Evolutionary conservation across 768 basidiomycete species (phyloP).

Genomic region (Panaeolus papilionaceus): DNA sequence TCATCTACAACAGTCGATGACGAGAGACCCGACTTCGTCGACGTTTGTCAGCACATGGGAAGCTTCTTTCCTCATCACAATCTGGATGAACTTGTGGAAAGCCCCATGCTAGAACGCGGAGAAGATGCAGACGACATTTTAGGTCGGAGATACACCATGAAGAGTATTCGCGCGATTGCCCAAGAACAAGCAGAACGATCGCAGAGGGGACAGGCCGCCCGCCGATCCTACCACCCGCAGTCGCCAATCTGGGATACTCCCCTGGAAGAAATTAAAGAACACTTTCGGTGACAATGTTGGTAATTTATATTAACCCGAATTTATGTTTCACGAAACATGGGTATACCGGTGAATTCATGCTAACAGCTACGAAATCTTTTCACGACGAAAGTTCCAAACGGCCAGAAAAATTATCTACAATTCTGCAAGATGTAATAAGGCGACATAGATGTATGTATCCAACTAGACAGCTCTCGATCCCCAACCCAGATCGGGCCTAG

Average conservation of each 20-base stretch:
- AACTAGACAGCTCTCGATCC: background rate
- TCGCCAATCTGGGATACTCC: slow-evolving; percentile 49
- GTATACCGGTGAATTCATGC: background rate
- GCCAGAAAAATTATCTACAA: background rate
- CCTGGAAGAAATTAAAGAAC: slow-evolving; percentile 45
- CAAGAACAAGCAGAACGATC: slow-evolving; percentile 56
- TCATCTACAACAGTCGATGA: slow-evolving; percentile 33
- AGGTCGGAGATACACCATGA: slow-evolving; percentile 50
- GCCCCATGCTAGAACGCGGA: slow-evolving; percentile 15
- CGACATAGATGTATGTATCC: background rate
- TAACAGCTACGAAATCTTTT: background rate
- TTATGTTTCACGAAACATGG: background rate
- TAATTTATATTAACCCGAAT: background rate
- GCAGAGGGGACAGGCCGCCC: background rate
- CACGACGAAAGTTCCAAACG: background rate
- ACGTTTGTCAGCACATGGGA: slow-evolving; percentile 81
- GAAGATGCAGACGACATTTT: slow-evolving; percentile 21
- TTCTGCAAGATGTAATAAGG: background rate
- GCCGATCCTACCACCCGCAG: slow-evolving; percentile 39
- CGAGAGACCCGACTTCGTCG: slow-evolving; percentile 73
- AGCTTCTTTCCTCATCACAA: slow-evolving; percentile 90
- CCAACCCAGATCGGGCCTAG: slow-evolving; percentile 35
- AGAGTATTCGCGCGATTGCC: slow-evolving; percentile 86
- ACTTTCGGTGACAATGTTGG: slow-evolving; percentile 13
- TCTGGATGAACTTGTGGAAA: slow-evolving; percentile 79